phyloP scores from a whole-genome alignment of 345 rosid species.

The Melaleuca quinquenervia region DNA sequence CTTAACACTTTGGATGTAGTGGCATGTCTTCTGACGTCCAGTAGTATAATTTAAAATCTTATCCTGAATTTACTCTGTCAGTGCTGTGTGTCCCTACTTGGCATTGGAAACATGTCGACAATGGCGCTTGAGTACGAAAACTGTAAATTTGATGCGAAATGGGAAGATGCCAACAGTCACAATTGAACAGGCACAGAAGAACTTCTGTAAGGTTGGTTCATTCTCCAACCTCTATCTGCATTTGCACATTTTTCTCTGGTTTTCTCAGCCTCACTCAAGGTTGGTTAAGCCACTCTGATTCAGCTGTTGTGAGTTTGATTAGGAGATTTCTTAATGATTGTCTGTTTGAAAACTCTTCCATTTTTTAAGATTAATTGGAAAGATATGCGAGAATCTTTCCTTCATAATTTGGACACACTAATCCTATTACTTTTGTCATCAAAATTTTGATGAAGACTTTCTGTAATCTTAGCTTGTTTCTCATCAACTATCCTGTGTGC shows the following conservation, averaged over 20 bases:
- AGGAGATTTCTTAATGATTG: background rate
- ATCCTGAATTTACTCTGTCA: constrained; percentile 16
- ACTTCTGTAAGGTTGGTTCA: constrained; percentile 66
- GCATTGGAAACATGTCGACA: constrained; percentile 96
- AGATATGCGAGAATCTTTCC: background rate
- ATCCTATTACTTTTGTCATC: background rate
- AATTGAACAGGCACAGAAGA: constrained; percentile 91
- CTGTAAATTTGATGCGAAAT: constrained; percentile 84
- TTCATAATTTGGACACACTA: background rate
- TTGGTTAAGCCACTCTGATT: background rate
- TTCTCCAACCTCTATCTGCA: background rate
- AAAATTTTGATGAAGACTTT: background rate
- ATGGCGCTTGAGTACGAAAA: constrained; percentile 91
- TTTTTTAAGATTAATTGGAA: background rate
- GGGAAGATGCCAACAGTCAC: constrained; percentile 99
- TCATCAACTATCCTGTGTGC: background rate
- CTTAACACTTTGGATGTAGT: background rate
- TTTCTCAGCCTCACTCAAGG: background rate
- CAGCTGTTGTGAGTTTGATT: background rate
- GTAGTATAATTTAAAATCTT: background rate
- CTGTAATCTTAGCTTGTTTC: background rate
- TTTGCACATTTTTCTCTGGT: background rate
- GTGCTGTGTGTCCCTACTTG: constrained; percentile 93
- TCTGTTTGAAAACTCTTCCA: background rate
- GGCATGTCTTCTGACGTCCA: background rate